These are phyloP conservation scores for Pythium myriotylum DNA, from an alignment of 352 stramenopile genomes.

Conservation along the genomic window DNA sequence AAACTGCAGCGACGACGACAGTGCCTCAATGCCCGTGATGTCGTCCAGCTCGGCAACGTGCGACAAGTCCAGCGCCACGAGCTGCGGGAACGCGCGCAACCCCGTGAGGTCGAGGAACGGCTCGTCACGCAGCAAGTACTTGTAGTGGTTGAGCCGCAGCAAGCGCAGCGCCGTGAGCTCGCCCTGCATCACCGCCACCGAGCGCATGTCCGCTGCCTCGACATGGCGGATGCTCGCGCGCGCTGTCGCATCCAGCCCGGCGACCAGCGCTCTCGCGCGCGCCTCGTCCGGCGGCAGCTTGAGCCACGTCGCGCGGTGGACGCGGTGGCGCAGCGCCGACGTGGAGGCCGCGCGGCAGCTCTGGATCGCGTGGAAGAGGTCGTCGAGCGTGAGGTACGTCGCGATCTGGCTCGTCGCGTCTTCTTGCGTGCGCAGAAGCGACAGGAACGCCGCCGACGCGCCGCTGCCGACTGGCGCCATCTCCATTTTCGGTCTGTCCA, in stretches of 20 bases:
- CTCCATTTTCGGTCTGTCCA: background rate
- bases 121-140: constrained; percentile 16
- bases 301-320: constrained; percentile 18
- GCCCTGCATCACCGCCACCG: constrained; percentile 5
- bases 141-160: constrained; percentile 13
- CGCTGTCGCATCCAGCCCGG: constrained; percentile 6
- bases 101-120: constrained; percentile 18
- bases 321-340: constrained; percentile 23
- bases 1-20: constrained; percentile 10
- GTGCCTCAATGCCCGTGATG: constrained; percentile 19
- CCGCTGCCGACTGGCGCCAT: too few relatives aligned
- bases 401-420: constrained; percentile 24
- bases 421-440: constrained; percentile 26
- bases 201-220: constrained; percentile 17
- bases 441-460: constrained; percentile 16
- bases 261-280: constrained; percentile 6
- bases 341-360: constrained; percentile 17
- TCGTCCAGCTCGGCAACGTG: constrained; percentile 17
- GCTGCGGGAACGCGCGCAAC: constrained; percentile 18
- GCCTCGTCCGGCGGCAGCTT: constrained; percentile 14
- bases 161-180: constrained; percentile 6
- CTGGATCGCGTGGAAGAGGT: constrained; percentile 24
- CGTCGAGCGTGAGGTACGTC: constrained; percentile 22
- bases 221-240: constrained; percentile 11
- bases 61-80: constrained; percentile 17